Percentiles rank a stretch among this genome's conserved stretches.
Conservation (phyloP, 1,284 basidiomycete species). For the Kwoniella shivajii region DNA sequence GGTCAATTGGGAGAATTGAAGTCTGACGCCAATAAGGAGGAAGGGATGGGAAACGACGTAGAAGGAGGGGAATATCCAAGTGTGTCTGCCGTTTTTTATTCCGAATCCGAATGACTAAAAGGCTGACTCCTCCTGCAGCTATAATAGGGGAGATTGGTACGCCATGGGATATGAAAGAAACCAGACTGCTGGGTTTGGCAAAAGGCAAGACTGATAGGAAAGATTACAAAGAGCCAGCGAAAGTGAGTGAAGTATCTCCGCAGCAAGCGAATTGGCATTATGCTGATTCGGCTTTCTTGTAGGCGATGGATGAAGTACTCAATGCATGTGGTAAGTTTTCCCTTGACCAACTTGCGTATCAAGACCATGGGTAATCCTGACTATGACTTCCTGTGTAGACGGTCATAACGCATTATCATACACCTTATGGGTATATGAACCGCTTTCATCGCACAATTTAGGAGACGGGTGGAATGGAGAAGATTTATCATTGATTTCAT, state of each 20-base stretch:
- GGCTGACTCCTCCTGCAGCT: conserved; percentile 16
- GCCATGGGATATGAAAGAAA: conserved; percentile 45
- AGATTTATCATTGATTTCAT: conserved; percentile 85
- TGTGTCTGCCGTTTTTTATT: conserved; percentile 10
- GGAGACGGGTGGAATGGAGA: conserved; percentile 95
- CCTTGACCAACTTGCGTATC: conserved; percentile 76
- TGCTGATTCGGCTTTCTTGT: conserved; percentile 24
- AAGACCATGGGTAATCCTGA: conserved; percentile 83
- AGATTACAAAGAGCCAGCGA: conserved; percentile 68
- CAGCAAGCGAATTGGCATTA: background rate
- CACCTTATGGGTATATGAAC: conserved; percentile 89
- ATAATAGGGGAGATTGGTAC: conserved; percentile 42
- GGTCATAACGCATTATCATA: conserved; percentile 79
- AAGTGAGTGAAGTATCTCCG: conserved; percentile 50
- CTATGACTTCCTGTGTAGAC: conserved; percentile 60
- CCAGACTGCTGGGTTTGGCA: conserved; percentile 33
- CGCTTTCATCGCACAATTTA: conserved; percentile 73
- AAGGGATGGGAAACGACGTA: conserved; percentile 52
- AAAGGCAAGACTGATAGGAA: conserved; percentile 27
- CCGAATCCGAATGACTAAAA: background rate
- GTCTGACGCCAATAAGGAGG: conserved; percentile 59
- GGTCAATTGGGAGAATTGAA: conserved; percentile 82
- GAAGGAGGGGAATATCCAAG: conserved; percentile 32
- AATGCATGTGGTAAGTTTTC: conserved; percentile 66
- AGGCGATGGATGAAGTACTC: conserved; percentile 83